Conservation (phyloP, 768 basidiomycete species). For the Holtermannia corniformis region DNA sequence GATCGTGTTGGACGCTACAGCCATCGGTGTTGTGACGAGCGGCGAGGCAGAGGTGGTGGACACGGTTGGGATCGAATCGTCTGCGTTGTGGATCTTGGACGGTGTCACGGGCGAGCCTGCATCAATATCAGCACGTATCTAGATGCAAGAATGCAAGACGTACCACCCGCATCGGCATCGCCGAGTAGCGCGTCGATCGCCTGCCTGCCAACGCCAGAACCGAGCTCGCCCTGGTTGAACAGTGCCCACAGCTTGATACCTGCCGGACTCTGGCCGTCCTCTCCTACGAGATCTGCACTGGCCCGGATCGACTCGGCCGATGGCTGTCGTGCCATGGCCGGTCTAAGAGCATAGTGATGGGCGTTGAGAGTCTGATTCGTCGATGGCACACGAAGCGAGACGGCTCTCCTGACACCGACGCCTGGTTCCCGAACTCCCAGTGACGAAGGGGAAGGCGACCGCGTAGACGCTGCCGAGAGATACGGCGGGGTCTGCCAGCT, state of each 20-base stretch:
- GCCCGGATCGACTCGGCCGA: conserved; percentile 25
- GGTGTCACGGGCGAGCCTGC: not conserved
- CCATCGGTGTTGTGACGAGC: not conserved
- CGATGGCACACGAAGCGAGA: conserved; percentile 21
- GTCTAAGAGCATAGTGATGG: conserved; percentile 2
- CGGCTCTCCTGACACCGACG: conserved; percentile 19
- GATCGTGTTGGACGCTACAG: not conserved
- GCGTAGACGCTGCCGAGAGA: conserved; percentile 14
- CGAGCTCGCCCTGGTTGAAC: conserved; percentile 9
- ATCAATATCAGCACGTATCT: conserved; percentile 1
- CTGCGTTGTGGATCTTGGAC: not conserved
- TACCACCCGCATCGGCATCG: not conserved
- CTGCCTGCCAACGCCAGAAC: not conserved
- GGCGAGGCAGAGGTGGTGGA: not conserved
- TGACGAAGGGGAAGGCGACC: not conserved
- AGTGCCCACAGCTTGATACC: conserved; percentile 22
- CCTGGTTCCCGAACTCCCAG: not conserved
- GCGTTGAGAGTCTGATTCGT: not conserved
- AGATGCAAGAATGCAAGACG: conserved; percentile 3
- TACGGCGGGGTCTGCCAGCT: conserved; percentile 18
- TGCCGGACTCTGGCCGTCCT: conserved; percentile 9
- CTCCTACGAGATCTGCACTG: conserved; percentile 12
- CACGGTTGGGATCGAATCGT: not conserved
- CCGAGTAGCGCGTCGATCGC: not conserved
- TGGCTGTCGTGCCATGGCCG: conserved; percentile 18